Evolutionary conservation across 1,139 yeast species (phyloP).

Genomic region (Yamadazyma epiphylla): DNA sequence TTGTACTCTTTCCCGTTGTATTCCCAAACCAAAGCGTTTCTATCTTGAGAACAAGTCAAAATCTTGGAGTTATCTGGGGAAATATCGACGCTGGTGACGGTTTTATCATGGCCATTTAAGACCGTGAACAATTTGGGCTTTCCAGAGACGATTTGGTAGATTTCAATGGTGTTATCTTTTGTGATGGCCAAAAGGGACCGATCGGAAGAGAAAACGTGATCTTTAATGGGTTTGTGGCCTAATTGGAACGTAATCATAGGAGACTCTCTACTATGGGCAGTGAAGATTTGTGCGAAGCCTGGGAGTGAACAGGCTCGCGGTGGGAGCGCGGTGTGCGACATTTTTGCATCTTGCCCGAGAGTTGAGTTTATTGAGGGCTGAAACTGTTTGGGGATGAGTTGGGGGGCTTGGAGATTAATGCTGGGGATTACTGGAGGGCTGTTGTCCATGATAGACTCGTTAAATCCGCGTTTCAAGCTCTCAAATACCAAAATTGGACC

Average conservation of each 20-base stretch:
- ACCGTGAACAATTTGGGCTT: constrained; percentile 55
- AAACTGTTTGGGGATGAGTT: too few species aligned
- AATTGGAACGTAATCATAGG: constrained; percentile 44
- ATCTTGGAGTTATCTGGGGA: constrained; percentile 78
- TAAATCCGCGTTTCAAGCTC: too few species aligned
- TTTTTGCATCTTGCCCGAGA: too few species aligned
- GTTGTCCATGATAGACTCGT: too few species aligned
- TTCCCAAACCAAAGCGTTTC: constrained; percentile 97
- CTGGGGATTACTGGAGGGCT: too few species aligned
- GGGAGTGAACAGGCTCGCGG: too few species aligned
- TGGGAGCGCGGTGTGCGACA: too few species aligned
- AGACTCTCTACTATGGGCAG: constrained; percentile 1
- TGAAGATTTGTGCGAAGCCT: too few species aligned
- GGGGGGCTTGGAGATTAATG: too few species aligned
- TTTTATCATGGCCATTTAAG: constrained; percentile 84
- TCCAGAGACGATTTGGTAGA: constrained; percentile 52
- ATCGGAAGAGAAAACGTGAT: constrained; percentile 82
- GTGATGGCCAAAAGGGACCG: constrained; percentile 72
- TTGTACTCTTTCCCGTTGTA: constrained; percentile 52
- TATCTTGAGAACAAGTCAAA: constrained; percentile 95
- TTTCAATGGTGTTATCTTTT: constrained; percentile 69
- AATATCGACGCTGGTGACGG: constrained; percentile 92
- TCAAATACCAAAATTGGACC: too few species aligned
- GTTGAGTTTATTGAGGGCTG: too few species aligned
- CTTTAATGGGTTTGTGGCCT: constrained; percentile 84